Percentiles rank a stretch among this genome's conserved stretches.
These are phyloP conservation scores for Vachellia collinsii DNA, from an alignment of 306 rosid species.

Conservation along the genomic window DNA sequence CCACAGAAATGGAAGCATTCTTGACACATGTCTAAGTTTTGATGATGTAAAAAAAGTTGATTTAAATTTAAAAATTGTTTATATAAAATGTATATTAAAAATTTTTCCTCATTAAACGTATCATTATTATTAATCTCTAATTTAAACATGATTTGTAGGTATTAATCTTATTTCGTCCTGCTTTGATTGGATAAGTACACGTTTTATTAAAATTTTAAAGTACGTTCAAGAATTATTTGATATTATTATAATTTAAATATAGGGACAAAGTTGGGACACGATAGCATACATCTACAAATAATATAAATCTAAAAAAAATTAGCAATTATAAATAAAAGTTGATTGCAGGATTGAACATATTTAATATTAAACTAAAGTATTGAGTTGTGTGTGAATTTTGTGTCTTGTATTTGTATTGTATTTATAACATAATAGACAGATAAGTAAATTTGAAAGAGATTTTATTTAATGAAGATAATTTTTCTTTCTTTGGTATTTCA, in stretches of 20 bases:
- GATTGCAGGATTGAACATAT: neutral
- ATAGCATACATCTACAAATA: neutral
- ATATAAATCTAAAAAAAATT: neutral
- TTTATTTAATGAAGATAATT: too few species aligned
- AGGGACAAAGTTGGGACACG: neutral
- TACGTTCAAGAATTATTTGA: neutral
- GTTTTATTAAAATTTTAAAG: neutral
- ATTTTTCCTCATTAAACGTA: neutral
- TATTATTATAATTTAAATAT: neutral
- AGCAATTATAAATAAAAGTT: neutral
- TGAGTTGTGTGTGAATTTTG: neutral
- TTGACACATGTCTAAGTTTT: neutral
- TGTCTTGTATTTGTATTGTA: too few species aligned
- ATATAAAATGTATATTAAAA: neutral
- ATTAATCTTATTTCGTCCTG: neutral
- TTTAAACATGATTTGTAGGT: neutral
- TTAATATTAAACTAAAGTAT: neutral
- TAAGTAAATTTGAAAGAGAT: too few species aligned
- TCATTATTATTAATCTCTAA: neutral
- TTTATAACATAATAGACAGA: too few species aligned
- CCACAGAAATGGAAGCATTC: neutral
- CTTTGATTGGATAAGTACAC: neutral
- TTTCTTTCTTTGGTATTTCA: too few species aligned
- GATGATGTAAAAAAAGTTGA: neutral
- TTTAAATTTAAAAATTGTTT: too few species aligned